Conservation (phyloP, 148 eudicot species). For the Amaranthus hypochondriacus region DNA sequence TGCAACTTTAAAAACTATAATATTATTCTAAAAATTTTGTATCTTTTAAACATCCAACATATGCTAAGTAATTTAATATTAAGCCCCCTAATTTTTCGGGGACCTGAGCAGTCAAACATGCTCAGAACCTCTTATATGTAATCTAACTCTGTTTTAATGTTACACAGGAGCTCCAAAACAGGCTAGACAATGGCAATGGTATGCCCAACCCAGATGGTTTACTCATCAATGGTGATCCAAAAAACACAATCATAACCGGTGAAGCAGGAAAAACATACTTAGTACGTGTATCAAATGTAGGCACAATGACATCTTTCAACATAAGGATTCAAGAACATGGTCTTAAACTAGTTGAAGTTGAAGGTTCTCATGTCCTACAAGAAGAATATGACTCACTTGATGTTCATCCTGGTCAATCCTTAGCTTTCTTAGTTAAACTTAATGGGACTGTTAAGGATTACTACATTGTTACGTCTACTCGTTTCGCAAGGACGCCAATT, state of each 20-base stretch:
- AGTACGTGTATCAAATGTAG: slow-evolving; percentile 72
- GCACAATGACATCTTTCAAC: slow-evolving; percentile 55
- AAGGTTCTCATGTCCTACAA: slow-evolving; percentile 68
- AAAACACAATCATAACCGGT: slow-evolving; percentile 31
- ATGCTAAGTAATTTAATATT: too few species aligned
- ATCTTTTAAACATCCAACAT: too few species aligned
- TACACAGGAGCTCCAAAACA: slow-evolving; percentile 41
- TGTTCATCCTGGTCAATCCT: slow-evolving; percentile 69
- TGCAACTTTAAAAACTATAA: too few species aligned
- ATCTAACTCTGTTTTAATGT: too few species aligned
- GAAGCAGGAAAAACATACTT: slow-evolving; percentile 51
- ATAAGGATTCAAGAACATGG: slow-evolving; percentile 67
- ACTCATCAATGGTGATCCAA: slow-evolving; percentile 61
- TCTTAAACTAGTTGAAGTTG: slow-evolving; percentile 58
- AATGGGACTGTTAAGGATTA: slow-evolving; percentile 43
- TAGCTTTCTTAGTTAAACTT: slow-evolving; percentile 53
- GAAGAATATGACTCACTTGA: slow-evolving; percentile 64
- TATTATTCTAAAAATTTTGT: too few species aligned
- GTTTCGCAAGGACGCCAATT: slow-evolving; percentile 49
- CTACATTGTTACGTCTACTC: slow-evolving; percentile 60
- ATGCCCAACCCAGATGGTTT: slow-evolving; percentile 55
- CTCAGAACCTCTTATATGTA: too few species aligned
- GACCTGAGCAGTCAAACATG: too few species aligned
- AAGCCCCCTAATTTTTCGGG: too few species aligned
- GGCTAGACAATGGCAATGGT: slow-evolving; percentile 43